These are phyloP conservation scores for Leishmania lainsoni DNA, from an alignment of 208 protist genomes.

Conservation along the genomic window DNA sequence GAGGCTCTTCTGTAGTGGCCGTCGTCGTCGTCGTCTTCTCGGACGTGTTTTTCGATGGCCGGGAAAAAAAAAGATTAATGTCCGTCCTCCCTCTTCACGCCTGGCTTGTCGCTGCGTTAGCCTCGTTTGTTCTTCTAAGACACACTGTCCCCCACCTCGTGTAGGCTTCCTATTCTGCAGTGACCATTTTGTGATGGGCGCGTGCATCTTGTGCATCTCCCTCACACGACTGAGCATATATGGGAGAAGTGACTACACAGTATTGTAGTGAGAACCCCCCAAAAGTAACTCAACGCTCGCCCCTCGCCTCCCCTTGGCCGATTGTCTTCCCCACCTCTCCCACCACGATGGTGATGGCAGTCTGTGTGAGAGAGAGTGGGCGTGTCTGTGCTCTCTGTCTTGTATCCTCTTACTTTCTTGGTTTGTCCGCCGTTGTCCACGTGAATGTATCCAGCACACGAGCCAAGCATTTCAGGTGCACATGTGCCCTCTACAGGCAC, in stretches of 20 bases:
- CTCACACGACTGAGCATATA: not conserved
- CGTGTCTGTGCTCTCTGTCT: not conserved
- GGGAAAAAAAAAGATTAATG: not conserved
- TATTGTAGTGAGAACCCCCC: not conserved
- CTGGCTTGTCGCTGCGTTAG: not conserved
- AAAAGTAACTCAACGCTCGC: not conserved
- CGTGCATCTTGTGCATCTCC: not conserved
- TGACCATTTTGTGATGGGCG: not conserved
- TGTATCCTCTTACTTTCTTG: not conserved
- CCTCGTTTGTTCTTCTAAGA: not conserved
- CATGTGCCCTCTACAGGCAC: not conserved
- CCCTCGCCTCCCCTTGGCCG: not conserved
- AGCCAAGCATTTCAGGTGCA: not conserved
- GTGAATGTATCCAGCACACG: not conserved
- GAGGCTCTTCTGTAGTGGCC: conserved; percentile 1
- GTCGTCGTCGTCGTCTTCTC: conserved; percentile 4
- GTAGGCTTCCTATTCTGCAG: not conserved
- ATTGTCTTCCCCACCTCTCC: not conserved
- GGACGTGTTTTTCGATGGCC: not conserved
- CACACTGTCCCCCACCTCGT: not conserved
- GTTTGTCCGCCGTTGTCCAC: not conserved
- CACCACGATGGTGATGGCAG: too few relatives aligned
- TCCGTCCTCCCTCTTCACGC: not conserved
- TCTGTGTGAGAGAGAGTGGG: not conserved
- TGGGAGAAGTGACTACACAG: not conserved